These are phyloP conservation scores for Suillus placidus DNA, from an alignment of 768 basidiomycete genomes.

Conservation along the genomic window DNA sequence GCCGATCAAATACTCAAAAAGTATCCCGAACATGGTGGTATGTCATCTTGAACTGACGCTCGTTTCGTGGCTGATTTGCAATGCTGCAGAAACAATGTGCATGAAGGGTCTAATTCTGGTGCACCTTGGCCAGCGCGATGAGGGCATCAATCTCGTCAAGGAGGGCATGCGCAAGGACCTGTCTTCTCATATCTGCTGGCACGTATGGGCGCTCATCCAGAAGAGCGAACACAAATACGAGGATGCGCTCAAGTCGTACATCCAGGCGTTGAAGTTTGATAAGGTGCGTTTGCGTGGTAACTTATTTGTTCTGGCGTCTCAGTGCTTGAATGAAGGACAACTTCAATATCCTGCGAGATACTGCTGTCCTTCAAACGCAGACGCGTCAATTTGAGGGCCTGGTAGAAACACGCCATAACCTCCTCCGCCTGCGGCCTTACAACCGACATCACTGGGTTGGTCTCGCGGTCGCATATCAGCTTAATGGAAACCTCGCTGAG, in stretches of 20 bases:
- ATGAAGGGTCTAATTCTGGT: slow-evolving; percentile 93
- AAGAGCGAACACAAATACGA: slow-evolving; percentile 95
- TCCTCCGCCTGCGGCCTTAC: slow-evolving; percentile 79
- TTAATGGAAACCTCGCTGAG: slow-evolving; percentile 73
- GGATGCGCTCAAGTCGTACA: slow-evolving; percentile 91
- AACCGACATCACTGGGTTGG: slow-evolving; percentile 89
- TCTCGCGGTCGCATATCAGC: slow-evolving; percentile 84
- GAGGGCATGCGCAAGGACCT: slow-evolving; percentile 81
- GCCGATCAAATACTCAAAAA: slow-evolving; percentile 96
- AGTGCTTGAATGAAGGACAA: slow-evolving; percentile 66
- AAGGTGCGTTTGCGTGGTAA: slow-evolving; percentile 55
- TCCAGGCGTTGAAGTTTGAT: slow-evolving; percentile 86
- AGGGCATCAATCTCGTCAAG: slow-evolving; percentile 83
- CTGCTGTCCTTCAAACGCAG: slow-evolving; percentile 87
- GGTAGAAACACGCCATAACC: slow-evolving; percentile 79
- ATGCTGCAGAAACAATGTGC: slow-evolving; percentile 79
- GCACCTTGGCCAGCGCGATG: slow-evolving; percentile 77
- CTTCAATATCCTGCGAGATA: slow-evolving; percentile 89
- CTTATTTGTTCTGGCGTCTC: slow-evolving; percentile 1
- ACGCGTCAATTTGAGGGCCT: slow-evolving; percentile 77
- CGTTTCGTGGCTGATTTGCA: slow-evolving; percentile 6
- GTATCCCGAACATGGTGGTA: slow-evolving; percentile 94
- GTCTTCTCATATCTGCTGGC: slow-evolving; percentile 95
- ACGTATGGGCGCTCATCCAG: slow-evolving; percentile 94
- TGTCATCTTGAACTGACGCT: slow-evolving; percentile 22